Base-by-base conservation (phyloP, 177 flowering plant genomes). In the Telopea speciosissima region DNA sequence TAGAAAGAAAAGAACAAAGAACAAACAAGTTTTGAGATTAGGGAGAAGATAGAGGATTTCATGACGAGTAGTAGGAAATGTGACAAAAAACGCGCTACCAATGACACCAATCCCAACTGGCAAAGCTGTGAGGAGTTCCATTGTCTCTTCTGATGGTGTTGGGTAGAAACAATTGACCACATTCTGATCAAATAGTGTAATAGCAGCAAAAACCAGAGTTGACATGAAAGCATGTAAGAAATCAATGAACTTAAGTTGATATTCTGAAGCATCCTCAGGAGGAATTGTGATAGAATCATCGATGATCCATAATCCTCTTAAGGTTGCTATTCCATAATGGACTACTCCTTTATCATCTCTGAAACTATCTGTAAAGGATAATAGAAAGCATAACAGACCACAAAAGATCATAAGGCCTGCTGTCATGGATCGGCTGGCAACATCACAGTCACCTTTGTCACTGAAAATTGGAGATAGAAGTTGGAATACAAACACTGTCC, bases 161-260 rank as follows among this genome's bases (percentile, higher is more conserved):
- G 98, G 97, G 71, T 83, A 90, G 76, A 94, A 92, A 74, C 97
- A 94, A 22, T 45, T 71, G 52, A 89, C 90, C 66, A 89, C 87
- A 72, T 88, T 83, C 73, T 85, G 77, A 80, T 94, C 88, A 74
- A 90, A 89, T 72, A 92, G 73, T 3, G 95, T 89, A 36, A 90
- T 73, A 3, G 96, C 89, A n/a, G 79, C 82, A 77, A 94, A 94
- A 33, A 94, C 95, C 68, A 89, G 65, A 36, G 90, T 65, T 1
- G 95, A 89, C 92, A 86, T 77, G 73, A 92, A 78, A 12, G 92
- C 93, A 72, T 92, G 97, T 70, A 80, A 3, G 70, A 92, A 92
- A 70, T 90, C 98, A 16, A 89, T 83, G 66, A 84, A 79, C 65
- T 68, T 81, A 70, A 94, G 62, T 25, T 80, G 72, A 71, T 87